Evolutionary conservation across 768 basidiomycete genomes (phyloP).

Genomic region (Kwoniella dejecticola): DNA sequence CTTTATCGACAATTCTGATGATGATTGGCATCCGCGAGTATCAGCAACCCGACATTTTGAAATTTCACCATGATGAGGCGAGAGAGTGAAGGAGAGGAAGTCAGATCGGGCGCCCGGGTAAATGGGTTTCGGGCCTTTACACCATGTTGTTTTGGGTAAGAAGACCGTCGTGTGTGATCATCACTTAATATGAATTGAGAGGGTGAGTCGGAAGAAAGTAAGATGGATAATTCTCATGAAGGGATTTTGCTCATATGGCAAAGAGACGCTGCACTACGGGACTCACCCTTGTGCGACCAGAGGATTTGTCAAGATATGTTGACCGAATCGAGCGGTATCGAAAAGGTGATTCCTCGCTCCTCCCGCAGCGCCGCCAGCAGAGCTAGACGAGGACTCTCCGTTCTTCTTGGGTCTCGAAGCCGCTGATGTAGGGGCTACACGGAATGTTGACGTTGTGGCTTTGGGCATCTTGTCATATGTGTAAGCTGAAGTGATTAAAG

Average conservation of each 20-base stretch:
- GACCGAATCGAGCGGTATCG: constrained; percentile 93
- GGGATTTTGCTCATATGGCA: not conserved
- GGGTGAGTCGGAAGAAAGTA: constrained; percentile 39
- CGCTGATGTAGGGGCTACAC: constrained; percentile 35
- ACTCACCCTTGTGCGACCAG: constrained; percentile 82
- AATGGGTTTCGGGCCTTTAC: constrained; percentile 23
- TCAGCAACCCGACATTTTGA: too few species aligned
- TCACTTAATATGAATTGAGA: constrained; percentile 4
- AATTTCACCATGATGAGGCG: too few species aligned
- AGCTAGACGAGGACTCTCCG: constrained; percentile 27
- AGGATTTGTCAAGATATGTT: constrained; percentile 96
- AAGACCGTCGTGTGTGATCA: constrained; percentile 24
- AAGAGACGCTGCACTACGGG: not conserved
- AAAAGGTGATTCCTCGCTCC: constrained; percentile 54
- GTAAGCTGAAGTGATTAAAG: not conserved
- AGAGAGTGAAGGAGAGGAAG: not conserved
- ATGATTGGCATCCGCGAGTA: too few species aligned
- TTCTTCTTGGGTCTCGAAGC: constrained; percentile 45
- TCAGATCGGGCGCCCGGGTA: constrained; percentile 11
- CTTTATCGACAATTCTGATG: constrained; percentile 64
- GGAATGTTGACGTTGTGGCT: constrained; percentile 51
- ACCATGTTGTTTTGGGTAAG: constrained; percentile 16
- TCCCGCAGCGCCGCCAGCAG: constrained; percentile 22
- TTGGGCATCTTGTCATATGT: constrained; percentile 36
- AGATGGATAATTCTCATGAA: not conserved